Evolutionary conservation across 106 monocot genomes (phyloP).

Genomic region (Dendrobium officinale): DNA sequence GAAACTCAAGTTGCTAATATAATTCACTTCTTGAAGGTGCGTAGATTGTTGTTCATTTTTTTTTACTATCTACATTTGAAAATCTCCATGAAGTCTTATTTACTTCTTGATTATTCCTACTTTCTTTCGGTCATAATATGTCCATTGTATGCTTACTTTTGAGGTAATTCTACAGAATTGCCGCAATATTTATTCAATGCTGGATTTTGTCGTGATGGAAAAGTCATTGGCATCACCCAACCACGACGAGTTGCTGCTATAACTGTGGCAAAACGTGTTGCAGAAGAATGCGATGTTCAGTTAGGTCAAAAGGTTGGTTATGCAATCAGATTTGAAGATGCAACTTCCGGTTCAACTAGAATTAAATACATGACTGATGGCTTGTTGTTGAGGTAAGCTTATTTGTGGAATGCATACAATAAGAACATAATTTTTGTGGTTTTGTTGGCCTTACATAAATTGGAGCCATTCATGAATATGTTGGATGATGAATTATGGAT

Average conservation of each 20-base stretch:
- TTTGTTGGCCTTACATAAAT: not conserved
- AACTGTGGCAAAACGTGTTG: conserved; percentile 93
- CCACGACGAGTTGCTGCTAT: conserved; percentile 92
- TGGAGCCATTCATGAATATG: not conserved
- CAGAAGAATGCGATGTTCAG: conserved; percentile 86
- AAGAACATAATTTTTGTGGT: not conserved
- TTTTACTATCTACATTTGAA: not conserved
- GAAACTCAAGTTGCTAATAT: not conserved
- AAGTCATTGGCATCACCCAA: conserved; percentile 89
- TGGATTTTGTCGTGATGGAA: conserved; percentile 66
- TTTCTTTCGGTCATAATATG: conserved; percentile 1
- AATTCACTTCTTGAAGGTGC: not conserved
- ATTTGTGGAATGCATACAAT: conserved; percentile 1
- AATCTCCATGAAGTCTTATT: not conserved
- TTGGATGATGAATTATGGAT: not conserved
- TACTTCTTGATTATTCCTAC: not conserved
- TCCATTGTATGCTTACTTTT: not conserved
- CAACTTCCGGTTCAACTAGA: conserved; percentile 61
- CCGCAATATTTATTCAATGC: conserved; percentile 86
- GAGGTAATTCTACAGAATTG: conserved; percentile 45
- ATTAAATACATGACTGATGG: conserved; percentile 99
- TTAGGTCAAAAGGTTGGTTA: conserved; percentile 90
- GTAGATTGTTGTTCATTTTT: not conserved
- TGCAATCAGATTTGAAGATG: conserved; percentile 94
- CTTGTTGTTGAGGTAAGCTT: conserved; percentile 74